Percentiles rank a stretch among this genome's conserved stretches.
phyloP scores from a whole-genome alignment of 2,329 filamentous ascomycete genomes.

The Pseudogymnoascus pannorum region DNA sequence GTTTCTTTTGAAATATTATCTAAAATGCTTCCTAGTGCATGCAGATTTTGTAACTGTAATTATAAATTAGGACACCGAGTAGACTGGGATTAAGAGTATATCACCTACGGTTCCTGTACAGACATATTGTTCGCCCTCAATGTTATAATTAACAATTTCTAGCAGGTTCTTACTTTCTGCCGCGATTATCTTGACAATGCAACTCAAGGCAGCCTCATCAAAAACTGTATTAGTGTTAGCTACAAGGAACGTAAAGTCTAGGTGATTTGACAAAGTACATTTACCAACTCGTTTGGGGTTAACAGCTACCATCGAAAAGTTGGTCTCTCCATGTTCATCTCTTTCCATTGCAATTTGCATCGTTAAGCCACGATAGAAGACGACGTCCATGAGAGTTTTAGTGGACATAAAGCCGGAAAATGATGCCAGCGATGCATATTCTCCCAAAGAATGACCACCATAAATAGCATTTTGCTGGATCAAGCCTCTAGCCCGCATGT shows the following conservation, averaged over 20 bases:
- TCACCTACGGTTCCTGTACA: too few relatives aligned
- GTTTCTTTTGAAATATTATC: too few relatives aligned
- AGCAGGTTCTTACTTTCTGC: slow-evolving; percentile 21
- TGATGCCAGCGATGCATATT: slow-evolving; percentile 26
- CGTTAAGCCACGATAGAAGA: slow-evolving; percentile 29
- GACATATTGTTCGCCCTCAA: slow-evolving; percentile 30
- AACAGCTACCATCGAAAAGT: slow-evolving; percentile 28
- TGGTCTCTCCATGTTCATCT: slow-evolving; percentile 22
- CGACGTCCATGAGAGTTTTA: slow-evolving; percentile 22
- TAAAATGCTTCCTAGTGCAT: too few relatives aligned
- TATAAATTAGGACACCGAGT: too few relatives aligned
- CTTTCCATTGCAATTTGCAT: slow-evolving; percentile 30
- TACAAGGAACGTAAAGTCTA: neutral
- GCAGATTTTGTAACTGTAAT: too few relatives aligned
- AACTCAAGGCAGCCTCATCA: too few relatives aligned
- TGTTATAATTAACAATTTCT: slow-evolving; percentile 32
- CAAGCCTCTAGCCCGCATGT: slow-evolving; percentile 26
- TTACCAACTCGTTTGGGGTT: slow-evolving; percentile 23
- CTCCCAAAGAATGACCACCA: slow-evolving; percentile 30
- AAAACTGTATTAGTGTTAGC: neutral
- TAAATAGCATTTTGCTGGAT: slow-evolving; percentile 17
- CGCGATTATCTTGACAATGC: slow-evolving; percentile 23
- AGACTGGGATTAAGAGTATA: too few relatives aligned
- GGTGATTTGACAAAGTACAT: slow-evolving; percentile 1
- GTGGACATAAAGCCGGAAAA: slow-evolving; percentile 26